Conservation (phyloP, 805 yeast species). For the Pichia exigua region DNA sequence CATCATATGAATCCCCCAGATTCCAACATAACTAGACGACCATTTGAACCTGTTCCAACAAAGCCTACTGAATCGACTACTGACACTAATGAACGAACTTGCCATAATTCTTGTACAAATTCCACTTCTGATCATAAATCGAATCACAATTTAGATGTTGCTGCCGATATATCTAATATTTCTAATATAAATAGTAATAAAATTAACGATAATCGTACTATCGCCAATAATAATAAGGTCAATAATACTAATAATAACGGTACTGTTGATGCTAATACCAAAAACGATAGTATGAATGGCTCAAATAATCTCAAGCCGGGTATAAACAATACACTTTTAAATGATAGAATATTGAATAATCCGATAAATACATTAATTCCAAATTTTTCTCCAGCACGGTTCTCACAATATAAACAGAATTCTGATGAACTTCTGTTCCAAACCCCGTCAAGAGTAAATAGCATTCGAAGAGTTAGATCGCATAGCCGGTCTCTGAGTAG, state of each 20-base stretch:
- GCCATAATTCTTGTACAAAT: background rate
- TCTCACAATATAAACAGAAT: background rate
- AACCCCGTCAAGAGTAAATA: background rate
- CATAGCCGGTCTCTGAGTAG: conserved; percentile 1
- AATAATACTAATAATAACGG: background rate
- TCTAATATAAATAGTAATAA: background rate
- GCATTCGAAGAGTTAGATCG: background rate
- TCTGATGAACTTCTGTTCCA: background rate
- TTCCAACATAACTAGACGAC: conserved; percentile 22
- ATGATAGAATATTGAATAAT: background rate
- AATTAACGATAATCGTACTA: background rate
- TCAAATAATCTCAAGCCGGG: background rate
- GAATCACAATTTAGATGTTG: background rate
- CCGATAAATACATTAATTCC: background rate
- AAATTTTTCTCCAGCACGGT: background rate
- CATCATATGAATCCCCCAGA: conserved; percentile 24
- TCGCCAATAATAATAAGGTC: background rate
- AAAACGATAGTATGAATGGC: background rate
- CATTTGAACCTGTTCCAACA: conserved; percentile 14
- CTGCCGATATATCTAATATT: background rate
- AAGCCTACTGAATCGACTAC: background rate
- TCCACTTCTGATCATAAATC: background rate
- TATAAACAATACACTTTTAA: background rate
- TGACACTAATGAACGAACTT: background rate
- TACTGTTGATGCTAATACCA: background rate